Conservation (phyloP, 2,329 filamentous ascomycete species). For the Furcasterigmium sp. region DNA sequence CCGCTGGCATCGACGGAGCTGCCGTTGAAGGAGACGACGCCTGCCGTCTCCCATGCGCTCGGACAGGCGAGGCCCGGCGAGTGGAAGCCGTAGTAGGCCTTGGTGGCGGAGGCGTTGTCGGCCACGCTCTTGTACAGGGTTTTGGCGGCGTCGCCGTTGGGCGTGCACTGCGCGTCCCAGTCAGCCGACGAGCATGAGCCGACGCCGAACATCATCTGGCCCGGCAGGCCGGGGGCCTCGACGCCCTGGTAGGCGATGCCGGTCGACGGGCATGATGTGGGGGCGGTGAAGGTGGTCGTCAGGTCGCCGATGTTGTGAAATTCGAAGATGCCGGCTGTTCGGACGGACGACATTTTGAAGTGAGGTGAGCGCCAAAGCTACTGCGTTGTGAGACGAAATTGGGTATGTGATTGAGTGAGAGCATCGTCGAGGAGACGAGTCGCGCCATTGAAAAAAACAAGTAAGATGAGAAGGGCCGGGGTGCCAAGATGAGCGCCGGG, state of each 20-base stretch:
- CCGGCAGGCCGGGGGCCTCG: background rate
- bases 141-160: background rate
- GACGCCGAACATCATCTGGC: background rate
- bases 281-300: background rate
- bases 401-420: too few relatives aligned
- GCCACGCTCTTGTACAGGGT: background rate
- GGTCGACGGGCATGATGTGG: background rate
- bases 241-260: background rate
- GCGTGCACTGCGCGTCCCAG: background rate
- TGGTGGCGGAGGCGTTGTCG: background rate
- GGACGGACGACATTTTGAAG: too few relatives aligned
- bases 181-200: background rate
- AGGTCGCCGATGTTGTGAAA: background rate
- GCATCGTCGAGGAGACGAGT: too few relatives aligned
- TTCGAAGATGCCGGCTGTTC: background rate
- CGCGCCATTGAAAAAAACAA: too few relatives aligned
- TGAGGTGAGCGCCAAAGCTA: too few relatives aligned
- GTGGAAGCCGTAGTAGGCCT: background rate
- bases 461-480: too few relatives aligned
- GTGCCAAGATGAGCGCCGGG: too few relatives aligned
- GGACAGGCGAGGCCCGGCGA: conserved; percentile 1
- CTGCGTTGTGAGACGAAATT: too few relatives aligned
- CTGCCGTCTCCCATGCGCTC: conserved; percentile 1
- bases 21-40: background rate
- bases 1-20: background rate